phyloP scores from a whole-genome alignment of 1,284 basidiomycete genomes.

The Apiotrichum porosum region DNA sequence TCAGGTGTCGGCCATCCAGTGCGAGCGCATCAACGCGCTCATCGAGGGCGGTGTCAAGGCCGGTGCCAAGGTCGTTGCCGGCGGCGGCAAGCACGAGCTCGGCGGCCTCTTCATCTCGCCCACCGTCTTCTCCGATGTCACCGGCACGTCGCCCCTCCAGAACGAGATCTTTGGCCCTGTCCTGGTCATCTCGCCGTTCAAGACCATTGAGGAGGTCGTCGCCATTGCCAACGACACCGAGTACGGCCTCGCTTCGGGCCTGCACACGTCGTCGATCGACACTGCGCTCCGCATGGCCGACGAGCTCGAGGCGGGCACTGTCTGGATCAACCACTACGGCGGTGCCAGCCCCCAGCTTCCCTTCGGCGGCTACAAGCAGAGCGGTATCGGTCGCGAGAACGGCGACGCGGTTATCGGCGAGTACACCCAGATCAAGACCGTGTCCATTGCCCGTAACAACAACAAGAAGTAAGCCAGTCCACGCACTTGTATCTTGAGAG shows the following conservation, averaged over 20 bases:
- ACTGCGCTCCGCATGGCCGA: constrained; percentile 76
- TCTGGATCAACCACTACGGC: constrained; percentile 20
- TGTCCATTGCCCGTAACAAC: not conserved
- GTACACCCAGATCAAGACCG: constrained; percentile 1
- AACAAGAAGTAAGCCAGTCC: too few relatives aligned
- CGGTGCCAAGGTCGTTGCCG: constrained; percentile 68
- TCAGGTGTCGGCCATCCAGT: constrained; percentile 73
- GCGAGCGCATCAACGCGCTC: constrained; percentile 77
- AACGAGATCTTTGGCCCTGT: constrained; percentile 53
- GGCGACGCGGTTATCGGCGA: not conserved
- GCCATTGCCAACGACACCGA: constrained; percentile 69
- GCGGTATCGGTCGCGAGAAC: constrained; percentile 44
- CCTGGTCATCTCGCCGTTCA: constrained; percentile 65
- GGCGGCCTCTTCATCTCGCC: constrained; percentile 46
- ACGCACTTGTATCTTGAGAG: too few relatives aligned
- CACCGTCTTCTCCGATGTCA: constrained; percentile 37
- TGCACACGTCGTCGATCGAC: constrained; percentile 75
- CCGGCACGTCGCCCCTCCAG: constrained; percentile 11
- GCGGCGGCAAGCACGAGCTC: constrained; percentile 55
- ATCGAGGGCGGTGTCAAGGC: constrained; percentile 75
- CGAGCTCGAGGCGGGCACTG: constrained; percentile 64
- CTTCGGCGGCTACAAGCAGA: constrained; percentile 80
- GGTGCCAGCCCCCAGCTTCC: constrained; percentile 58
- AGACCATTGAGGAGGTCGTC: constrained; percentile 59
- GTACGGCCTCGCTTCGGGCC: constrained; percentile 75